Evolutionary conservation across 2,329 filamentous ascomycete species (phyloP), one percentile per base, ranked within the genome.

Genomic region (Apiospora phragmitis): DNA sequence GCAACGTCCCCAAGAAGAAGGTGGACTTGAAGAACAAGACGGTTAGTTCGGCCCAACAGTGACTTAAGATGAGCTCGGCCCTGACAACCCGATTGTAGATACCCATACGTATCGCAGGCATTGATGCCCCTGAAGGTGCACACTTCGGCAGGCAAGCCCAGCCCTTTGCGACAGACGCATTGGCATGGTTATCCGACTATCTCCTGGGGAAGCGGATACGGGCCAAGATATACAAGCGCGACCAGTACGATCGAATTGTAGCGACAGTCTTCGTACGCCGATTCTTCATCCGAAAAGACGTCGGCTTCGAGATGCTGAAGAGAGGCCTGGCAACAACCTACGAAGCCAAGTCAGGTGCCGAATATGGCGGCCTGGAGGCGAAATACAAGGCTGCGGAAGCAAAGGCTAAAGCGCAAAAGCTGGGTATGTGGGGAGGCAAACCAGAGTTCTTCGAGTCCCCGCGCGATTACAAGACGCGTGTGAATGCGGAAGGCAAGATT

Each of bases 191-290:
- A n/a, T 90, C 88, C 21, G 82, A 83, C 6, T 94, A 94, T 79
- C 85, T 98, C 12, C 83, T 90, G 29, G 86, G 92, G 71, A 90
- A 89, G 43, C 90, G 91, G 70, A 93, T 99, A 69, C 91, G 95
- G 70, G 93, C 90, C n/a, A 91, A 93, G 76, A 88, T 98, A 68
- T 94, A 95, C 82, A 91, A 90, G 71, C 89, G 91, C 69, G 97
- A 99, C 80, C 96, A 98, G 79, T 99, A 98, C 81, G 92, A 95
- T 74, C 91, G 96, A 65, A 90, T 97, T 7, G 94, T 99, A 1
- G 94, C 92, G 21, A 96, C 93, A 0, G 95, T 95, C 0, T 93
- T 90, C 76, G 89, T 95, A 42, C 88, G 94, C 66, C 88, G 86
- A 70, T 88, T 90, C 76, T 81, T 94, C 12, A 86, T 93, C 71